These are phyloP conservation scores for Aureobasidium sp. DNA, from an alignment of 2,329 filamentous ascomycete species.

Conservation along the genomic window DNA sequence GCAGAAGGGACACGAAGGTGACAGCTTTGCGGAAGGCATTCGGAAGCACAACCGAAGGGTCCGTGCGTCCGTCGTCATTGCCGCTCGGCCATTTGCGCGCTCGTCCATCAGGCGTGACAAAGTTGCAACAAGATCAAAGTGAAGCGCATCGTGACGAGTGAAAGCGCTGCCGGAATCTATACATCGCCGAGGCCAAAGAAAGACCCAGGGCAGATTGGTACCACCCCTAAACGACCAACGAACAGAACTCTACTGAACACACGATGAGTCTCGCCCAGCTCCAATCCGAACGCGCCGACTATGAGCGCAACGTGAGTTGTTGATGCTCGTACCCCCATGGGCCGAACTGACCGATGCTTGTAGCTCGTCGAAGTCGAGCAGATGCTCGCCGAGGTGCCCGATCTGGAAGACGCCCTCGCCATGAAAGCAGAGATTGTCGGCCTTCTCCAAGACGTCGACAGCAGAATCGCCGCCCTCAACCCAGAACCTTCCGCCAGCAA, in stretches of 20 bases:
- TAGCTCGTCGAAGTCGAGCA: slow-evolving; percentile 70
- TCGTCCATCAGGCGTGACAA: not conserved
- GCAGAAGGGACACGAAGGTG: not conserved
- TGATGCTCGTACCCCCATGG: not conserved
- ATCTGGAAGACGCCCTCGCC: slow-evolving; percentile 66
- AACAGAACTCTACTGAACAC: slow-evolving; percentile 18
- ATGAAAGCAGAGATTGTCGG: slow-evolving; percentile 74
- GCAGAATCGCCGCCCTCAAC: slow-evolving; percentile 65
- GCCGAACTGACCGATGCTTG: not conserved
- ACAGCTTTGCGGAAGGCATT: not conserved
- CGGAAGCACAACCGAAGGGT: not conserved
- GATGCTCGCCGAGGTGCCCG: slow-evolving; percentile 70
- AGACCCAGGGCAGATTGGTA: not conserved
- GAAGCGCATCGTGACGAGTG: not conserved
- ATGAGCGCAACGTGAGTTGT: slow-evolving; percentile 13
- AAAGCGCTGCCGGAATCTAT: not conserved
- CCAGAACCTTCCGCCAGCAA: slow-evolving; percentile 20
- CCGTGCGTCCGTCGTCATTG: not conserved
- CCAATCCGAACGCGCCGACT: slow-evolving; percentile 2
- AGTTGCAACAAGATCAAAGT: not conserved
- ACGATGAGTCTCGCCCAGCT: slow-evolving; percentile 20
- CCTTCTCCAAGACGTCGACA: slow-evolving; percentile 70
- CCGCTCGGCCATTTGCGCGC: not conserved
- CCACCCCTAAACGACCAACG: not conserved
- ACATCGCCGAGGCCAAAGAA: not conserved